Evolutionary conservation across 306 rosid genomes (phyloP).

Genomic region (Vachellia pachyceras): DNA sequence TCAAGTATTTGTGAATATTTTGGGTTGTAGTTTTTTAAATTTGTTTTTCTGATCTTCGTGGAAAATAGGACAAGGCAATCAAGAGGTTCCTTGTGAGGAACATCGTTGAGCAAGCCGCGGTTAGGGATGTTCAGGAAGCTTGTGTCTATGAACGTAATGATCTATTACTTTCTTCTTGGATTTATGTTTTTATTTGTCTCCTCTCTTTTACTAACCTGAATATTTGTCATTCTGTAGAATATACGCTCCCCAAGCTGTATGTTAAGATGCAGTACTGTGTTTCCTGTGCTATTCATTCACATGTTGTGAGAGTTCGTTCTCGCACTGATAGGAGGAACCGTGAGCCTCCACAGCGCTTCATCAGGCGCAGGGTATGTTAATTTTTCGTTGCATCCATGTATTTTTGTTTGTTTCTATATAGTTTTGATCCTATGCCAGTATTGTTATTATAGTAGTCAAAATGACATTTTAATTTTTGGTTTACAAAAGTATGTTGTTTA

Average conservation of each 20-base stretch:
- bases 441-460: background rate
- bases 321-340: conserved; percentile 87
- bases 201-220: background rate
- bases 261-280: conserved; percentile 98
- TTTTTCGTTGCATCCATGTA: background rate
- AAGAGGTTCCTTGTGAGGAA: conserved; percentile 87
- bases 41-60: background rate
- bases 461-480: background rate
- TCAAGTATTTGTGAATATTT: background rate
- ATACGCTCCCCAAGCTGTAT: conserved; percentile 90
- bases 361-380: conserved; percentile 75
- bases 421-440: background rate
- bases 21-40: background rate
- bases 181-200: background rate
- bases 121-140: conserved; percentile 96
- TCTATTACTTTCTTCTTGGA: background rate
- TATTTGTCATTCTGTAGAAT: conserved; percentile 49
- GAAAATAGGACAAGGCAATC: conserved; percentile 72
- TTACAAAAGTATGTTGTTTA: background rate
- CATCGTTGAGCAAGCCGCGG: conserved; percentile 98
- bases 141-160: conserved; percentile 82
- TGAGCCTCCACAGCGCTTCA: conserved; percentile 84
- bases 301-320: conserved; percentile 94
- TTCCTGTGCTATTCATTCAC: conserved; percentile 96
- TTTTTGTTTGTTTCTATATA: background rate